Evolutionary conservation across 306 rosid genomes (phyloP).

Genomic region (Acacia melanoxylon): DNA sequence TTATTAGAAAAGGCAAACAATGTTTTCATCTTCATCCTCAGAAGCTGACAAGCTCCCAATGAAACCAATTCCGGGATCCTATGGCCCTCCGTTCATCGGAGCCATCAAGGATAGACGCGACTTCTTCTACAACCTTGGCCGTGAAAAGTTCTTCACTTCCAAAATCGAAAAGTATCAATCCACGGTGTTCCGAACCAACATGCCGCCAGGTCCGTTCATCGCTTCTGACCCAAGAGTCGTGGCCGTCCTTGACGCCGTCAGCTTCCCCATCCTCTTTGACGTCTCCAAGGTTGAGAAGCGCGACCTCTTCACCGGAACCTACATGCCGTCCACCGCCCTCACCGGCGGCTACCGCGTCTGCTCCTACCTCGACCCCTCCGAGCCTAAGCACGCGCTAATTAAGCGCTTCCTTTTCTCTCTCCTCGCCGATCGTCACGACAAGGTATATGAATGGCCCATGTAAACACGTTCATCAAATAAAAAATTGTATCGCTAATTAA

Average conservation of each 20-base stretch:
- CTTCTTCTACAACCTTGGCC: conserved; percentile 1
- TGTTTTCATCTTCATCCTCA: not conserved
- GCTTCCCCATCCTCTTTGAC: conserved; percentile 66
- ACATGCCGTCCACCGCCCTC: conserved; percentile 69
- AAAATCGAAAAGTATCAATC: conserved; percentile 48
- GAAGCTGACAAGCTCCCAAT: not conserved
- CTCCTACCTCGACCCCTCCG: conserved; percentile 69
- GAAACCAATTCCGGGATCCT: not conserved
- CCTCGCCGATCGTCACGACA: conserved; percentile 27
- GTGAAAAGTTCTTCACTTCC: not conserved
- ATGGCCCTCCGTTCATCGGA: conserved; percentile 10
- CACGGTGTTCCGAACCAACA: conserved; percentile 67
- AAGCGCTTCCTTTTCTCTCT: conserved; percentile 45
- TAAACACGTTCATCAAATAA: not conserved
- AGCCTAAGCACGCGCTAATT: conserved; percentile 49
- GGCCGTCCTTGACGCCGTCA: conserved; percentile 63
- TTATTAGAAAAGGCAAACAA: not conserved
- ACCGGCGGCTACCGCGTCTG: conserved; percentile 69
- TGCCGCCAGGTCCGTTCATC: conserved; percentile 79
- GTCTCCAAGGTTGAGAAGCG: conserved; percentile 60
- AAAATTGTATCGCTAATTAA: too few species aligned
- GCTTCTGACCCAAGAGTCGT: conserved; percentile 56
- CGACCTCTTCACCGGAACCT: conserved; percentile 72
- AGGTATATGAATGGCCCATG: not conserved
- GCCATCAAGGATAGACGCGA: not conserved